These are phyloP conservation scores for Trifolium fragiferum DNA, from an alignment of 306 rosid genomes.

Conservation along the genomic window DNA sequence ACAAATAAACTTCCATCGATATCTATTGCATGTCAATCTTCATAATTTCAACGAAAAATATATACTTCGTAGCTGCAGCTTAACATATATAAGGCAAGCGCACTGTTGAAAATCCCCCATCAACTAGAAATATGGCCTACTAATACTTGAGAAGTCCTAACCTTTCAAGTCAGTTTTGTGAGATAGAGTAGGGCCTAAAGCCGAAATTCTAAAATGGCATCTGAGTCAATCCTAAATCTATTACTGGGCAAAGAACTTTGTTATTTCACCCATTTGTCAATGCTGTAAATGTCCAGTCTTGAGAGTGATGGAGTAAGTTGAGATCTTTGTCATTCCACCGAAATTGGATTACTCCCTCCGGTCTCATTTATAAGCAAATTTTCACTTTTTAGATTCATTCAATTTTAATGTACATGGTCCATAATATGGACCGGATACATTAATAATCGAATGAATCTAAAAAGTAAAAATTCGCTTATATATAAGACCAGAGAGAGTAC, in stretches of 20 bases:
- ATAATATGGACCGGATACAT: too few relatives aligned
- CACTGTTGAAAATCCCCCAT: neutral
- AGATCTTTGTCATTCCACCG: neutral
- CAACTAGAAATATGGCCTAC: neutral
- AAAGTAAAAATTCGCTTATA: too few relatives aligned
- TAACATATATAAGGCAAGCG: constrained; percentile 29
- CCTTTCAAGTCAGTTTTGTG: neutral
- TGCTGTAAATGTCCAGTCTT: neutral
- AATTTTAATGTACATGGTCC: too few relatives aligned
- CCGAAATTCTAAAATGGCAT: neutral
- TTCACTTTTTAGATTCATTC: too few relatives aligned
- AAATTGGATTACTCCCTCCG: neutral
- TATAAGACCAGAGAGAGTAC: too few relatives aligned
- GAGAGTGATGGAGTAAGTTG: neutral
- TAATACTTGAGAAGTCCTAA: neutral
- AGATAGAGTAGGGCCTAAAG: neutral
- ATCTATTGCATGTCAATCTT: constrained; percentile 29
- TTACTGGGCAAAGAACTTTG: neutral
- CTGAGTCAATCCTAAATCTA: neutral
- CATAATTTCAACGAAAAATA: constrained; percentile 37
- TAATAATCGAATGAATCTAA: too few relatives aligned
- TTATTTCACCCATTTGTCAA: neutral
- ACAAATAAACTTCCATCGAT: constrained; percentile 32
- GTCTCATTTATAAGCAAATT: too few relatives aligned
- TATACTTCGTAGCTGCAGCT: constrained; percentile 11